Percentiles rank a stretch among this genome's conserved stretches.
phyloP scores from a whole-genome alignment of 169 alveolate species.

The Plasmodium malariae region DNA sequence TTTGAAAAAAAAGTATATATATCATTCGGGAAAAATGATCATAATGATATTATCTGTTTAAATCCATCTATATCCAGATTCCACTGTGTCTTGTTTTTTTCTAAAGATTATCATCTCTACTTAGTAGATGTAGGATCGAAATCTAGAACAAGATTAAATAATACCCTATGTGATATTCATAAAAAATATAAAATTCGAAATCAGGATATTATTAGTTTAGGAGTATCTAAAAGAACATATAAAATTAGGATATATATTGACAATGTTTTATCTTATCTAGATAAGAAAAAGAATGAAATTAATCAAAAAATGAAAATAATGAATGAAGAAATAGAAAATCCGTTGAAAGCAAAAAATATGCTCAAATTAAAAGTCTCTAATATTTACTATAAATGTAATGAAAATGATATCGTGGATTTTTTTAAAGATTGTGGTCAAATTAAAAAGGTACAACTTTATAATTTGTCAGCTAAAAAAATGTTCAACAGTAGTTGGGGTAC shows the following conservation, averaged over 20 bases:
- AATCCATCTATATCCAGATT: slow-evolving; percentile 77
- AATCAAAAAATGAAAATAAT: slow-evolving; percentile 37
- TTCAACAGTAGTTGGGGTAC: neutral
- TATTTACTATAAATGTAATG: slow-evolving; percentile 75
- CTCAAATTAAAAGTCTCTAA: slow-evolving; percentile 53
- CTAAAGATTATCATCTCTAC: slow-evolving; percentile 58
- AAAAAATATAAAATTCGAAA: slow-evolving; percentile 48
- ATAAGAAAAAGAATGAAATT: slow-evolving; percentile 43
- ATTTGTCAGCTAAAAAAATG: slow-evolving; percentile 8
- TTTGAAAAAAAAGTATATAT: slow-evolving; percentile 66
- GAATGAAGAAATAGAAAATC: slow-evolving; percentile 63
- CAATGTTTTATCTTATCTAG: slow-evolving; percentile 57
- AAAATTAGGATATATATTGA: slow-evolving; percentile 55
- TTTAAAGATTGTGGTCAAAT: slow-evolving; percentile 73
- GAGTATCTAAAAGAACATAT: slow-evolving; percentile 72
- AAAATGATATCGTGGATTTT: slow-evolving; percentile 62
- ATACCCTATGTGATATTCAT: slow-evolving; percentile 35
- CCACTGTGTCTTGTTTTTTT: slow-evolving; percentile 60
- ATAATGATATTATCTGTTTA: slow-evolving; percentile 69
- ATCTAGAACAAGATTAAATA: slow-evolving; percentile 60
- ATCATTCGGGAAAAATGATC: slow-evolving; percentile 73
- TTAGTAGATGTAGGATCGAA: slow-evolving; percentile 75
- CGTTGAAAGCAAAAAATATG: slow-evolving; percentile 6
- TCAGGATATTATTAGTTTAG: slow-evolving; percentile 61
- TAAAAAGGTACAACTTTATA: slow-evolving; percentile 43